A percentile compares a stretch with the other conserved stretches of the same genome.
Conservation (phyloP, 2,329 filamentous ascomycete genomes). For the Sclerotinia minor region DNA sequence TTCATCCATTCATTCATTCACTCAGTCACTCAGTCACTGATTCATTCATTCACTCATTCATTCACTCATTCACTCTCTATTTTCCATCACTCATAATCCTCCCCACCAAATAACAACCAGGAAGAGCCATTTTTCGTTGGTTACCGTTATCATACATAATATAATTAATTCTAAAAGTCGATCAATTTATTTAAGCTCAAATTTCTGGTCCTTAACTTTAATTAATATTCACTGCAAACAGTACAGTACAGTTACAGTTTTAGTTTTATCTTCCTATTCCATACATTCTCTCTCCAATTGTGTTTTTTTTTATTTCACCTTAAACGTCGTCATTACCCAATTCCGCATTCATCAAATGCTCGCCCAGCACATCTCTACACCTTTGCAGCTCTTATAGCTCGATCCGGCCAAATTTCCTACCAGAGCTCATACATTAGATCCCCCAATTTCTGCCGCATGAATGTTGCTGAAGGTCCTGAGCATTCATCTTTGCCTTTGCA, state of each 20-base stretch:
- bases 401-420: constrained; percentile 21
- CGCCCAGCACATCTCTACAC: constrained; percentile 10
- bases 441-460: constrained; percentile 23
- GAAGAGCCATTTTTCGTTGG: background rate
- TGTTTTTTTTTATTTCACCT: constrained; percentile 7
- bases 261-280: background rate
- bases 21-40: background rate
- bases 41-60: background rate
- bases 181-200: constrained; percentile 19
- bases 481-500: constrained; percentile 22
- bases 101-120: constrained; percentile 6
- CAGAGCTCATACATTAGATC: constrained; percentile 17
- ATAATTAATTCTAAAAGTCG: constrained; percentile 9
- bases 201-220: constrained; percentile 21
- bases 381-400: constrained; percentile 22
- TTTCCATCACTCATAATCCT: background rate
- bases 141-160: constrained; percentile 16
- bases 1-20: background rate
- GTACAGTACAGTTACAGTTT: constrained; percentile 3
- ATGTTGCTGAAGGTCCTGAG: constrained; percentile 10
- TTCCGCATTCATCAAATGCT: constrained; percentile 22
- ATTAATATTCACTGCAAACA: constrained; percentile 26
- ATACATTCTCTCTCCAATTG: constrained; percentile 20
- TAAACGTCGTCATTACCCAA: constrained; percentile 4
- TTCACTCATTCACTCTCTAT: background rate